Evolutionary conservation across 1,284 basidiomycete genomes (phyloP).

Genomic region (Ceratobasidium papillatum): DNA sequence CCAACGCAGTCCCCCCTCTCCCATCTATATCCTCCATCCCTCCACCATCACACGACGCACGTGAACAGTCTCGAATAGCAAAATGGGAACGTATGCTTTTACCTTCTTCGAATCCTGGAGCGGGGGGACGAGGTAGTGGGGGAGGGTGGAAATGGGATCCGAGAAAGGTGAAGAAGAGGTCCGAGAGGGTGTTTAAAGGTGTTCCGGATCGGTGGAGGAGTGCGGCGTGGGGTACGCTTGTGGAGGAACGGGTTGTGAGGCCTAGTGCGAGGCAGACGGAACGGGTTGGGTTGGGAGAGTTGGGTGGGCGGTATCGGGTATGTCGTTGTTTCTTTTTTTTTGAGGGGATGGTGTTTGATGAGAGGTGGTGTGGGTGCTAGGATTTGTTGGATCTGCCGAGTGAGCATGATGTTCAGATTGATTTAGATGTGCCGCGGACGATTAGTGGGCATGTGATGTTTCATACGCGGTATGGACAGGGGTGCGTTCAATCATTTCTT

Average conservation of each 20-base stretch:
- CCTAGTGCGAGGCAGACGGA: not conserved
- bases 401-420: slow-evolving; percentile 95
- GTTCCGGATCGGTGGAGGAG: slow-evolving; percentile 95
- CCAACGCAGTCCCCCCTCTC: slow-evolving; percentile 57
- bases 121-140: slow-evolving; percentile 76
- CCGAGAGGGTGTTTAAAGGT: slow-evolving; percentile 89
- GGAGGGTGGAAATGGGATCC: slow-evolving; percentile 56
- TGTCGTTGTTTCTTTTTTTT: slow-evolving; percentile 37
- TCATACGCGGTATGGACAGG: slow-evolving; percentile 93
- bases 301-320: slow-evolving; percentile 62
- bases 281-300: slow-evolving; percentile 47
- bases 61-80: slow-evolving; percentile 75
- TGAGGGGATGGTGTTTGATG: not conserved
- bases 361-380: slow-evolving; percentile 45
- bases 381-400: slow-evolving; percentile 80
- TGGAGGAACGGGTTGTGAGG: slow-evolving; percentile 46
- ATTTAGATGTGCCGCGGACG: slow-evolving; percentile 96
- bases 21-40: slow-evolving; percentile 54
- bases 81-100: slow-evolving; percentile 93
- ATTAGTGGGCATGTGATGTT: slow-evolving; percentile 96
- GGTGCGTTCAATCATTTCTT: slow-evolving; percentile 60
- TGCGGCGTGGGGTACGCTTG: slow-evolving; percentile 88
- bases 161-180: slow-evolving; percentile 51
- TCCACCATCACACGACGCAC: slow-evolving; percentile 51
- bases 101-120: slow-evolving; percentile 67